Base-by-base conservation (phyloP, 192 early-diverging fungal species). In the Coemansia sp. region DNA sequence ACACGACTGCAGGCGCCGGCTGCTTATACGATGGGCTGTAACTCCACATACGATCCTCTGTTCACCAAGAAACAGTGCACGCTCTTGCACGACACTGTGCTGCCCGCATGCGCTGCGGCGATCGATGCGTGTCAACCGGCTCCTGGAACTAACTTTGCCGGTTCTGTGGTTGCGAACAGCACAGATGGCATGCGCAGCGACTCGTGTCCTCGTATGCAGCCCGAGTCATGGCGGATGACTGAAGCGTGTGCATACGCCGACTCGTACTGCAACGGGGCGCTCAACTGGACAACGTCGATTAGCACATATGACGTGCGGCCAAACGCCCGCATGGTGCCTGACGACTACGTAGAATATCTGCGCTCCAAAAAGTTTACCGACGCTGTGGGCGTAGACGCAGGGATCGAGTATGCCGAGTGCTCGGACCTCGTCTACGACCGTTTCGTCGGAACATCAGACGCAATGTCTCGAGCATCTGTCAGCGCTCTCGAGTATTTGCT, bases 291-390 rank as follows among this genome's bases (percentile, higher is more conserved):
- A 23, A 93, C 87, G 55, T 73, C 85, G 35, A 85, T 89, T 61
- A 91, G 90, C 79, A 84, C 91, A 21, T 85, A 89, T 64, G 79
- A 87, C 57, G 82, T 88, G 27, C 83, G 87, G 59, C 82, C 83
- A 51, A 58, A 62, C 25, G 71, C 60, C 23, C 86, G 85, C 55
- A 57, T 76, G 57, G 86, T 88, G 55, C 84, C 87, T 0, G 68
- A 65, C 41, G 87, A 89, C 62, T 89, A 90, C 61, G 82, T 87
- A 32, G 50, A 65, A 9, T 89, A 86, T 39, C 68, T 92, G 71
- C 82, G 79, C 54, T 56, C 66, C 0, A 24, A 50, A 23, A 73
- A 82, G 66, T 82, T 89, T 29, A 74, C 75, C 49, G 19, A 57
- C 2, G 68, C 72, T 22, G 77, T 92, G 9, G 89, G 89, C 23